phyloP scores from a whole-genome alignment of 2,329 filamentous ascomycete species.

The Pseudogymnoascus sp. region DNA sequence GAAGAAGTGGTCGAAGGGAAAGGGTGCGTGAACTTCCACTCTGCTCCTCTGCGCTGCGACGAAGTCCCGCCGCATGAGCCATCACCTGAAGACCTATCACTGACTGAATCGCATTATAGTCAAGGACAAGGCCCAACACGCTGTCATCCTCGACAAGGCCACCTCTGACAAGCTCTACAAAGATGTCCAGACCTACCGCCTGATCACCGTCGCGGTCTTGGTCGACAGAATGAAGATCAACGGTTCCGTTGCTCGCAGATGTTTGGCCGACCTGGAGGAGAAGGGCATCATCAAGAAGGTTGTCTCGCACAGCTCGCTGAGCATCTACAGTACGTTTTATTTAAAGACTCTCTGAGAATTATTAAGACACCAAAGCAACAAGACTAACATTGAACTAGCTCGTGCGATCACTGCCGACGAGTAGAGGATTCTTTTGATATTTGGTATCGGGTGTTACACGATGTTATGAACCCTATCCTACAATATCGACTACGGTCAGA shows the following conservation, averaged over 20 bases:
- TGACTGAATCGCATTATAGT: slow-evolving; percentile 53
- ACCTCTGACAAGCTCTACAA: slow-evolving; percentile 98
- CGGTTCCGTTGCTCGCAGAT: slow-evolving; percentile 87
- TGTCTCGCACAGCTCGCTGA: slow-evolving; percentile 92
- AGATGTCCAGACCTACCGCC: slow-evolving; percentile 99
- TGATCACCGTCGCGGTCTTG: slow-evolving; percentile 96
- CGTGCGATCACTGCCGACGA: slow-evolving; percentile 51
- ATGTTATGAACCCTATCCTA: slow-evolving; percentile 26
- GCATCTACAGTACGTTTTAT: slow-evolving; percentile 79
- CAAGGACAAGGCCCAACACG: slow-evolving; percentile 99
- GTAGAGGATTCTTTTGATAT: slow-evolving; percentile 23
- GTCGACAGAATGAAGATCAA: slow-evolving; percentile 99
- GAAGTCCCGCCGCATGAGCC: slow-evolving; percentile 10
- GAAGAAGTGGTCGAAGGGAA: slow-evolving; percentile 67
- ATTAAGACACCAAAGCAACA: slow-evolving; percentile 13
- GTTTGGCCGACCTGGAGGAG: slow-evolving; percentile 89
- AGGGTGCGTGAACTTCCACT: slow-evolving; percentile 37
- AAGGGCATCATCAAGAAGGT: slow-evolving; percentile 98
- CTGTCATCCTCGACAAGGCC: slow-evolving; percentile 96
- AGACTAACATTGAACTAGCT: slow-evolving; percentile 38
- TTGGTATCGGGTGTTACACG: slow-evolving; percentile 20
- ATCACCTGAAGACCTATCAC: slow-evolving; percentile 13
- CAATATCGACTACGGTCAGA: slow-evolving; percentile 23
- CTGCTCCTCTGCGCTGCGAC: slow-evolving; percentile 14
- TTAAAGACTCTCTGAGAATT: not conserved